Base-by-base conservation (phyloP, 1,284 basidiomycete genomes). In the Microbotryum scabiosae region DNA sequence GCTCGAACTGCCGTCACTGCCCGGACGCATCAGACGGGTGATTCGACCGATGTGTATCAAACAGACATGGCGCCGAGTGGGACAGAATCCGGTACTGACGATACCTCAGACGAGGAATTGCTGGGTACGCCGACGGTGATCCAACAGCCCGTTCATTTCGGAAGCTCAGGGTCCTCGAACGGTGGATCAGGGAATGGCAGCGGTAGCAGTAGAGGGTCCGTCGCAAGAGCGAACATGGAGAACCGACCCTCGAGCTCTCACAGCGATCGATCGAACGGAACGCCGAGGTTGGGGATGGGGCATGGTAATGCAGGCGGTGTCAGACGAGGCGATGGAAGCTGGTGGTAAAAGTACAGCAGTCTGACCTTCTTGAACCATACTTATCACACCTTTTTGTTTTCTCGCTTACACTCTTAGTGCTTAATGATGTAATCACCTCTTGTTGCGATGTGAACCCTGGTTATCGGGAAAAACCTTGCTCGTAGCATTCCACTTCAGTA, bases 71-170 rank as follows among this genome's bases (percentile, higher is more conserved):
- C 26, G n/a, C n/a, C n/a, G n/a, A 23, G n/a, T 12, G 32, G 51
- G 25, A 10, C 9, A 16, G 30, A 30, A 9, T n/a, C n/a, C 9
- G 20, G 10, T 7, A 32, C 10, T 14, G 30, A n/a, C n/a, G 30
- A n/a, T 14, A 52, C 14, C 30, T 52, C 51, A 18, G 26, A 26
- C 16, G 47, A 49, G 21, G 47, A 26, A 23, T 18, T 32, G 32
- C 26, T 28, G n/a, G n/a, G 25, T 26, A n/a, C 51, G 10, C 25
- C 32, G 10, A 28, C 51, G 30, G 16, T 32, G n/a, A 25, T 28
- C n/a, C 51, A 52, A 28, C 26, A 46, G n/a, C 59, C 56, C n/a
- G 64, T 65, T 54, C 56, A 65, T 44, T 65, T 65, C 36, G 64
- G 64, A 10, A 60, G 58, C 43, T 23, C 48, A 47, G 51, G 56